phyloP scores from a whole-genome alignment of 257 asterid genomes.

The Marsdenia floribunda region DNA sequence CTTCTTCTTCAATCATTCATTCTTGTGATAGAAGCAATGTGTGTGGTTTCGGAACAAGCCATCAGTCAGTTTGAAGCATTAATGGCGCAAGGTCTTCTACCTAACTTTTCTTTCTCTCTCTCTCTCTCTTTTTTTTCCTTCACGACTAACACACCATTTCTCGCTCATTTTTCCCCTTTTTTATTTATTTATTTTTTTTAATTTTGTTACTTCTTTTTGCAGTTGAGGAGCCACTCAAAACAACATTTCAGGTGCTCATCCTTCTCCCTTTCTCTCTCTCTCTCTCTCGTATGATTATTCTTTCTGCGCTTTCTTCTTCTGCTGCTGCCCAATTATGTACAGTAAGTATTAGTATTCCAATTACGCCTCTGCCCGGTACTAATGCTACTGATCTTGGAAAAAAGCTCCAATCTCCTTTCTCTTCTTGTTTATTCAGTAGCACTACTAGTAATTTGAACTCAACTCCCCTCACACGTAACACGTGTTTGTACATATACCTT shows the following conservation, averaged over 20 bases:
- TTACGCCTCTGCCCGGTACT: neutral
- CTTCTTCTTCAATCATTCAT: neutral
- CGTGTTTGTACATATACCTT: neutral
- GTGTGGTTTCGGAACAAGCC: slow-evolving; percentile 11
- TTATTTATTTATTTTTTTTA: too few species aligned
- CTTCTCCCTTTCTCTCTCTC: slow-evolving; percentile 13
- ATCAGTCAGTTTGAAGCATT: slow-evolving; percentile 45
- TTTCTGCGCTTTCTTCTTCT: neutral
- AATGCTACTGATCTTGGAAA: neutral
- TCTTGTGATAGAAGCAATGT: neutral
- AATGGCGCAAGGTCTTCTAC: slow-evolving; percentile 46
- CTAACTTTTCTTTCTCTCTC: neutral
- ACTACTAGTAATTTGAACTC: neutral
- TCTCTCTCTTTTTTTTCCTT: neutral
- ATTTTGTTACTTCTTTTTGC: slow-evolving; percentile 19
- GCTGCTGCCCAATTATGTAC: neutral
- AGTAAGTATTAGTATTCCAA: neutral
- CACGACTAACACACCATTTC: neutral
- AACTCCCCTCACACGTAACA: neutral
- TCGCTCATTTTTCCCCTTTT: slow-evolving; percentile 9
- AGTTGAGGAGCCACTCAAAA: slow-evolving; percentile 66
- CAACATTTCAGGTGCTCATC: slow-evolving; percentile 49
- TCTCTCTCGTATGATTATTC: neutral
- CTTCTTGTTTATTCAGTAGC: neutral
- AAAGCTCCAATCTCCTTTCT: neutral